phyloP scores from a whole-genome alignment of 2,329 filamentous ascomycete species.

The Anthostomella pinea region DNA sequence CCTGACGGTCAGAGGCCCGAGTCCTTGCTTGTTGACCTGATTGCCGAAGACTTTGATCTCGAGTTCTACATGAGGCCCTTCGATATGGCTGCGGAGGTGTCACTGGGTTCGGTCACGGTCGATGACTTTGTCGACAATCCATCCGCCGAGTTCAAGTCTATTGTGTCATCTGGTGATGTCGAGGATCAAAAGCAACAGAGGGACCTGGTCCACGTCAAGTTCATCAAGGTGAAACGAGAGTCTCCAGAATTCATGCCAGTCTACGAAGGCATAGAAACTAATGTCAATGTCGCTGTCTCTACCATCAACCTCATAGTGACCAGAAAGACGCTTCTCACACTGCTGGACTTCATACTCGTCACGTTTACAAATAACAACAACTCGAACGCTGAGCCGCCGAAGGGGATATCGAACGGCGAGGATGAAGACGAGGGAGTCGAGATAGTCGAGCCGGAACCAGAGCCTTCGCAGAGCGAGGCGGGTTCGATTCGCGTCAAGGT shows the following conservation, averaged over 20 bases:
- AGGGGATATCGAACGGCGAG: slow-evolving; percentile 31
- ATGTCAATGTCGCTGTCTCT: slow-evolving; percentile 85
- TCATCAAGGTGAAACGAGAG: slow-evolving; percentile 81
- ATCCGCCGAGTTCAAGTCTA: slow-evolving; percentile 88
- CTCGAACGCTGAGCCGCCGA: slow-evolving; percentile 30
- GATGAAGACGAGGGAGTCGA: slow-evolving; percentile 40
- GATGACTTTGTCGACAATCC: slow-evolving; percentile 94
- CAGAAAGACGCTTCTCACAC: slow-evolving; percentile 82
- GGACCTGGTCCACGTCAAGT: slow-evolving; percentile 85
- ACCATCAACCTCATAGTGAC: slow-evolving; percentile 97
- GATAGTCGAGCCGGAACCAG: slow-evolving; percentile 36
- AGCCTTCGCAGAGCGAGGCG: slow-evolving; percentile 41
- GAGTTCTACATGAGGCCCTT: slow-evolving; percentile 85
- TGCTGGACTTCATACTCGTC: slow-evolving; percentile 89
- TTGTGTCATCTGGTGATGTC: slow-evolving; percentile 78
- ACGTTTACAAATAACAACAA: slow-evolving; percentile 71
- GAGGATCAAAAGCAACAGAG: slow-evolving; percentile 73
- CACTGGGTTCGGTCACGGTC: slow-evolving; percentile 79
- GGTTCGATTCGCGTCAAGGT: slow-evolving; percentile 92
- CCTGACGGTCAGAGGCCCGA: slow-evolving; percentile 74
- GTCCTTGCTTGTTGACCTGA: slow-evolving; percentile 80
- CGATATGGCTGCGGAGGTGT: slow-evolving; percentile 91
- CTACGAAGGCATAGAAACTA: slow-evolving; percentile 91
- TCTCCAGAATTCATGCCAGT: slow-evolving; percentile 91
- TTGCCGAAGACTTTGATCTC: slow-evolving; percentile 84